Evolutionary conservation across 1,284 basidiomycete species (phyloP), one percentile per base, ranked within the genome.

Genomic region (Laetiporus sulphureus): DNA sequence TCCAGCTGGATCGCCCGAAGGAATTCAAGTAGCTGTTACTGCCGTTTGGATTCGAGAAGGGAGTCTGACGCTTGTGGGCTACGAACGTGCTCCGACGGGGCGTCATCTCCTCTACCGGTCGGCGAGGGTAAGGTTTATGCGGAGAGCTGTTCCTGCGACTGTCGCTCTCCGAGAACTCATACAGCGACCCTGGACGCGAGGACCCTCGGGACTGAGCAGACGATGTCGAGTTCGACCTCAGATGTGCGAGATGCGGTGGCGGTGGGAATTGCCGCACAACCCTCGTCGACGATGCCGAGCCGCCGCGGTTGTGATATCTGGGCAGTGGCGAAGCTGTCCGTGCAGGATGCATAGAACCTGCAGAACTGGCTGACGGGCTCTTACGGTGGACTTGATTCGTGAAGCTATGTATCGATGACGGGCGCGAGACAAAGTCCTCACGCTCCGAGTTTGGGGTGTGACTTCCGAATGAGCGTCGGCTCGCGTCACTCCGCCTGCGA

Each of bases 391-490:
- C 67, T 20, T 62, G 60, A 38, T 58, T 72, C 8, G 73, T 73
- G 56, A 83, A 74, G 55, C 85, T 88, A 16, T 71, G 76, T 13
- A 85, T 71, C 1, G 85, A 88, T 1, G 83, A 85, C 3, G 86
- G 84, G 20, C 85, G 65, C 1, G 85, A 88, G 4, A 78, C 70
- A 53, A 73, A 69, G 18, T 84, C 83, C n/a, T 80, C 84, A 38
- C 71, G 67, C 51, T 90, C 86, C 19, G 85, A 88, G 46, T 81
- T 87, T 0, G 86, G 87, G 1, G 86, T 90, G 46, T 79, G 82
- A 46, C 70, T 78, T 4, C 82, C 83, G 46, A 83, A 75, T 3
- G 84, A 86, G 30, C 75, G 67, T 10, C 82, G 68, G 13, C 72
- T 71, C 2, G 76, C 69, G 45, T 70, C 67, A 40, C 66, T 67